Base-by-base conservation (phyloP, 345 rosid genomes). In the Ricinus communis region DNA sequence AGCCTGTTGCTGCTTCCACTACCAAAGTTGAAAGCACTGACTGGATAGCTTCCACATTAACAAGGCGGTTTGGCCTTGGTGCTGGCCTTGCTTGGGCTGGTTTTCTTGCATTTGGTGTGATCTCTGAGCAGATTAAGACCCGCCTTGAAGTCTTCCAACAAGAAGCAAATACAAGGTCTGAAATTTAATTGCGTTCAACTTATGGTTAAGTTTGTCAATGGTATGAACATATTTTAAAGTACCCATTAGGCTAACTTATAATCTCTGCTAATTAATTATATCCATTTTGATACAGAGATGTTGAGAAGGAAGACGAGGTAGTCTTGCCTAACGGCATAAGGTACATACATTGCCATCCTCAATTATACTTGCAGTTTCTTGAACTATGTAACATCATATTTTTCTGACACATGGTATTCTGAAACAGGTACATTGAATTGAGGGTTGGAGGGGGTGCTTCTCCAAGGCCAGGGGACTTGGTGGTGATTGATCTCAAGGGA, bases 81-180 rank as follows among this genome's bases (percentile, higher is more conserved):
- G 97, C 97, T 0, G 97, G 96, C 65, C 93, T 94, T 60, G 95
- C 87, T 5, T 94, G 98, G 98, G 93, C 86, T 2, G 91, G 80
- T 16, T 88, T 91, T 75, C 84, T 91, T 49, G 89, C 96, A 45
- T 71, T 87, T 69, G 98, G 98, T 30, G 96, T 91, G 0, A 51
- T 94, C 68, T 94, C 97, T 36, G 98, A 94, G 71, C 97, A 91
- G 86, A 71, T 91, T 40, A 94, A 90, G 79, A 94, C 97, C 58
- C 91, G 96, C 33, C 30, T 87, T 66, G 96, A 93, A 81, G 87
- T 89, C 45, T 89, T 93, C 52, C 86, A 86, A 58, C 83, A 94
- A 84, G 83, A 79, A 85, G 90, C 95, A 43, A 88, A 87, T 70
- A 87, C 95, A 62, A 94, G 97, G 97, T 91, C 31, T 47, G 13